A percentile compares a stretch with the other conserved stretches of the same genome.
These are phyloP conservation scores for Calocybe indica DNA, from an alignment of 768 basidiomycete species.

Conservation along the genomic window DNA sequence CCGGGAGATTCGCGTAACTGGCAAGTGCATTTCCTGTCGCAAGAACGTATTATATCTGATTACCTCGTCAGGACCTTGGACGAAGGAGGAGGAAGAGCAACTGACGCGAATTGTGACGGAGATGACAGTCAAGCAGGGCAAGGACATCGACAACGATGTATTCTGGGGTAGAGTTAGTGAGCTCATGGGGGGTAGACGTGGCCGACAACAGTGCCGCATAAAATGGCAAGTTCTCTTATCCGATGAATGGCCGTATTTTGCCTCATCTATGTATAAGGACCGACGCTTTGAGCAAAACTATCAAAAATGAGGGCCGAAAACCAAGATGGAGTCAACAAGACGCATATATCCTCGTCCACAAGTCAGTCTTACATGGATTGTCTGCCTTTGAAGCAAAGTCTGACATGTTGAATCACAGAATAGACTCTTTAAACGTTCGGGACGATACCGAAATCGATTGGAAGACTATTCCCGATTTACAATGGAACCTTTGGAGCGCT, in stretches of 20 bases:
- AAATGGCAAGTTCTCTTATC: conserved; percentile 55
- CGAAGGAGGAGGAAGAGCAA: conserved; percentile 73
- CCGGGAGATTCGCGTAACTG: conserved; percentile 54
- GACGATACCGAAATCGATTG: conserved; percentile 85
- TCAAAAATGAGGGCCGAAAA: conserved; percentile 67
- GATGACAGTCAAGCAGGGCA: conserved; percentile 69
- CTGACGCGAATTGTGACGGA: conserved; percentile 70
- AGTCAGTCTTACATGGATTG: conserved; percentile 37
- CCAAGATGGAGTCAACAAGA: conserved; percentile 74
- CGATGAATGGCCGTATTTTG: background rate
- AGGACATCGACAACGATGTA: conserved; percentile 69
- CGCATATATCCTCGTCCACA: conserved; percentile 76
- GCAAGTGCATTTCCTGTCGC: conserved; percentile 24
- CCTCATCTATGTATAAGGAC: conserved; percentile 42
- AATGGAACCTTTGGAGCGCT: conserved; percentile 84
- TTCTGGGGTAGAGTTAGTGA: conserved; percentile 79
- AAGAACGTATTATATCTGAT: background rate
- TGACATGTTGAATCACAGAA: conserved; percentile 30
- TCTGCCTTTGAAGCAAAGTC: conserved; percentile 1
- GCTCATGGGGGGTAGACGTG: conserved; percentile 69
- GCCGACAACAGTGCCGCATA: conserved; percentile 79
- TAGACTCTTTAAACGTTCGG: conserved; percentile 67
- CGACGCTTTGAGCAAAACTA: conserved; percentile 63
- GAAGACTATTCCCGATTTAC: conserved; percentile 66
- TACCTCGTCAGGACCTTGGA: conserved; percentile 51